These are phyloP conservation scores for Hymenoscyphus occultus DNA, from an alignment of 2,329 filamentous ascomycete species.

Conservation along the genomic window DNA sequence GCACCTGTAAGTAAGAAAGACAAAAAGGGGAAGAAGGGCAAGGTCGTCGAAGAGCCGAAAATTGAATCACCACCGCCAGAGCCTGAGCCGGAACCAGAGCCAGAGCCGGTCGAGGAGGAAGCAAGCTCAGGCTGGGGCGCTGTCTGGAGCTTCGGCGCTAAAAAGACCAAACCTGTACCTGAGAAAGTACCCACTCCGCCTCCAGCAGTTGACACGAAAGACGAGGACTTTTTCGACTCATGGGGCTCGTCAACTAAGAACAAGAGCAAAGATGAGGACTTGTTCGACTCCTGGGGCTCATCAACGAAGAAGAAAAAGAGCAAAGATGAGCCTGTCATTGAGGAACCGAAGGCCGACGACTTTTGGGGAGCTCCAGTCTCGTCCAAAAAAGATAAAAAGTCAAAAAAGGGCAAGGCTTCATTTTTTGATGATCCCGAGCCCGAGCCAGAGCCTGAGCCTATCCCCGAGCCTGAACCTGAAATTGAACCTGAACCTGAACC, in stretches of 20 bases:
- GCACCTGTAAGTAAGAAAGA: slow-evolving; percentile 40
- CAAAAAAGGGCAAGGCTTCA: slow-evolving; percentile 44
- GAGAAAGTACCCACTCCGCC: slow-evolving; percentile 37
- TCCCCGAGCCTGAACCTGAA: slow-evolving; percentile 15
- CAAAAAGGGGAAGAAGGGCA: slow-evolving; percentile 44
- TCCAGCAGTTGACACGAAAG: slow-evolving; percentile 35
- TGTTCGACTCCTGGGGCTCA: not conserved
- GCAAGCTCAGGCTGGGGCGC: slow-evolving; percentile 18
- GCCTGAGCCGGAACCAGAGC: slow-evolving; percentile 32
- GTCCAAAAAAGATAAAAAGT: slow-evolving; percentile 46
- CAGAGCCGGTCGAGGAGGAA: slow-evolving; percentile 18
- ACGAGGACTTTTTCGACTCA: slow-evolving; percentile 31
- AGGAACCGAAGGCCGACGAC: slow-evolving; percentile 44
- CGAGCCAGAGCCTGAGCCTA: slow-evolving; percentile 6
- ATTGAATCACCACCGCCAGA: slow-evolving; percentile 27
- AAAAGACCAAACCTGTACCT: slow-evolving; percentile 37
- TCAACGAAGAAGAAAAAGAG: not conserved
- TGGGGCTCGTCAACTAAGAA: slow-evolving; percentile 36
- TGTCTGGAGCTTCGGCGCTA: slow-evolving; percentile 39
- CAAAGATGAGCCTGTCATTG: slow-evolving; percentile 30
- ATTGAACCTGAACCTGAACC: slow-evolving; percentile 43
- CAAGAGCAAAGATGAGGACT: slow-evolving; percentile 25
- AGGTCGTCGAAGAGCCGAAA: slow-evolving; percentile 35
- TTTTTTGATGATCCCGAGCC: too few species aligned
- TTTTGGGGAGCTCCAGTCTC: slow-evolving; percentile 25